A percentile compares a stretch with the other conserved stretches of the same genome.
phyloP scores from a whole-genome alignment of 352 stramenopile genomes.

The Thalassiosira livingstoniorum region DNA sequence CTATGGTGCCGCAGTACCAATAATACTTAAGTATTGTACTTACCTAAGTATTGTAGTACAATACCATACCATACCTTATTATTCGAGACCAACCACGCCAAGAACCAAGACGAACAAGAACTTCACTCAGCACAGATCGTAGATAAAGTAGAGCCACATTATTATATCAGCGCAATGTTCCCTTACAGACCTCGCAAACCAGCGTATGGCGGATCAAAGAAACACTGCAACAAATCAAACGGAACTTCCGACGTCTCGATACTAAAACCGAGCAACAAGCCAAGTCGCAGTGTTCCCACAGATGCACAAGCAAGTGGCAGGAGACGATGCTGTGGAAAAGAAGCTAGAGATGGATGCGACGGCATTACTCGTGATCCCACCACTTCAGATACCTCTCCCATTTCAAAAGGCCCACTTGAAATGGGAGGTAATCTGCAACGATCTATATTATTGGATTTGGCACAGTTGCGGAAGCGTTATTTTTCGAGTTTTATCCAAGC shows the following conservation, averaged over 20 bases:
- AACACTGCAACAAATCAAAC: constrained; percentile 1
- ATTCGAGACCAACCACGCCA: no score
- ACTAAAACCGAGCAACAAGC: not conserved
- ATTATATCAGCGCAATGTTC: constrained; percentile 23
- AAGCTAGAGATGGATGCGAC: not conserved
- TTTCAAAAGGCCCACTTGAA: constrained; percentile 8
- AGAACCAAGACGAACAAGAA: no score
- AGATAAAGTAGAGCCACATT: no score
- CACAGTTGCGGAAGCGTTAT: constrained; percentile 26
- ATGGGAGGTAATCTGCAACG: constrained; percentile 50
- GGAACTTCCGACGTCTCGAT: not conserved
- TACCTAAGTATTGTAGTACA: no score
- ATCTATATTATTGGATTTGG: constrained; percentile 44
- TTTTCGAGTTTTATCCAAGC: not conserved
- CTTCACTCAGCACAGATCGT: no score
- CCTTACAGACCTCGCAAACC: constrained; percentile 53
- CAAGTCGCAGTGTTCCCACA: not conserved
- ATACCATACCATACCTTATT: no score
- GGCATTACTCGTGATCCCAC: no score
- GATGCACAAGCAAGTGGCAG: not conserved
- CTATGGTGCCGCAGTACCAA: no score
- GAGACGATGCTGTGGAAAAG: not conserved
- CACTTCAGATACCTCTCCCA: not conserved
- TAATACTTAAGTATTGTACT: no score
- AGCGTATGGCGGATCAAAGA: constrained; percentile 26